A percentile compares a stretch with the other conserved stretches of the same genome.
These are phyloP conservation scores for Aspergillus nidulans DNA, from an alignment of 495 filamentous ascomycete genomes.

Conservation along the genomic window DNA sequence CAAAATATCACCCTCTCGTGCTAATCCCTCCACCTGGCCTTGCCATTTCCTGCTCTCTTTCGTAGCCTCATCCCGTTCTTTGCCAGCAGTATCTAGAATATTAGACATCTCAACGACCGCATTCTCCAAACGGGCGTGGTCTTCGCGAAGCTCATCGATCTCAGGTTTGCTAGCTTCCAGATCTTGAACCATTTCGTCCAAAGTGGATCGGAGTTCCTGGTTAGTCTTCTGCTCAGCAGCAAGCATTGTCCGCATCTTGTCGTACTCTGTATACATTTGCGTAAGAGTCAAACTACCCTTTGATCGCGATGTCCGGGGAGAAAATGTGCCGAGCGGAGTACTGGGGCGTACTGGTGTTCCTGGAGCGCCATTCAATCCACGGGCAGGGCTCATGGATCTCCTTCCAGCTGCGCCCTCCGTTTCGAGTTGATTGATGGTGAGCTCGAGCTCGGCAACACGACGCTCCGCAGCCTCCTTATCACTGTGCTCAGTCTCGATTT, in stretches of 20 bases:
- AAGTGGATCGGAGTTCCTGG: constrained; percentile 62
- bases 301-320: constrained; percentile 52
- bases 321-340: constrained; percentile 50
- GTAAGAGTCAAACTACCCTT: constrained; percentile 60
- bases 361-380: constrained; percentile 46
- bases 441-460: constrained; percentile 70
- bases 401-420: constrained; percentile 33
- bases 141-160: constrained; percentile 54
- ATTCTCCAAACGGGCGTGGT: constrained; percentile 50
- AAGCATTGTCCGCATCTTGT: constrained; percentile 54
- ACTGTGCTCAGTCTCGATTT: constrained; percentile 73
- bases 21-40: constrained; percentile 61
- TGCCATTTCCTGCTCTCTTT: constrained; percentile 69
- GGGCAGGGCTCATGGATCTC: constrained; percentile 48
- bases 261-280: constrained; percentile 64
- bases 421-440: constrained; percentile 64
- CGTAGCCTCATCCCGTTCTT: constrained; percentile 51
- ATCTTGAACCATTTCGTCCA: constrained; percentile 74
- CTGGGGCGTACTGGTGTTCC: constrained; percentile 45
- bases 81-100: constrained; percentile 51
- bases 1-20: constrained; percentile 72
- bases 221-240: constrained; percentile 64
- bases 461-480: constrained; percentile 67
- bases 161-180: constrained; percentile 58
- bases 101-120: constrained; percentile 81